Base-by-base conservation (phyloP, 352 stramenopile species). In the Phytophthora palmivora region DNA sequence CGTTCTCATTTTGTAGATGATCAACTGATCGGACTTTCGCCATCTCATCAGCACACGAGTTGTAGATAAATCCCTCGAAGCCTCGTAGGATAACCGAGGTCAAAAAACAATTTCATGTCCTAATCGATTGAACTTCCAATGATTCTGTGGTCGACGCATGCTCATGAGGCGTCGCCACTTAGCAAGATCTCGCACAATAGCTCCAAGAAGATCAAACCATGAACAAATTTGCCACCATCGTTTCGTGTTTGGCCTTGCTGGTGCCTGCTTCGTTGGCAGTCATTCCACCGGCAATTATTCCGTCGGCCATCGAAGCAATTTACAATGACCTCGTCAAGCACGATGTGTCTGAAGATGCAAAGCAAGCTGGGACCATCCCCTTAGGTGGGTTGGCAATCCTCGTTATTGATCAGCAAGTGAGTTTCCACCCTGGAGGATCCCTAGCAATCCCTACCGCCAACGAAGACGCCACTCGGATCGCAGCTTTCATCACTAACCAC, bases 321-420 rank as follows among this genome's bases (percentile, higher is more conserved):
- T n/a, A n/a, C n/a, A n/a, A n/a, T n/a, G n/a, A n/a, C n/a, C n/a
- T n/a, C n/a, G n/a, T n/a, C n/a, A n/a, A n/a, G n/a, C n/a, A n/a
- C n/a, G n/a, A n/a, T n/a, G n/a, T n/a, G n/a, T n/a, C n/a, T n/a
- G n/a, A n/a, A n/a, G n/a, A n/a, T n/a, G n/a, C n/a, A n/a, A n/a
- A n/a, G n/a, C n/a, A n/a, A n/a, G n/a, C n/a, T n/a, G n/a, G n/a
- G n/a, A n/a, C n/a, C n/a, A n/a, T n/a, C n/a, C n/a, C n/a, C n/a
- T n/a, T n/a, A n/a, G n/a, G n/a, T n/a, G n/a, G 82, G 0, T 43
- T 84, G 18, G 64, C 51, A 6, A 78, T 98, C 4, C 60, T 99
- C 14, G 78, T 99, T 34, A 94, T 98, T 30, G 95, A 98, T 67
- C 78, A 91, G 57, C 96, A 98, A 79, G 85, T 95, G 33, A 93